Evolutionary conservation across 805 yeast species (phyloP).

Genomic region (Torulaspora indica): DNA sequence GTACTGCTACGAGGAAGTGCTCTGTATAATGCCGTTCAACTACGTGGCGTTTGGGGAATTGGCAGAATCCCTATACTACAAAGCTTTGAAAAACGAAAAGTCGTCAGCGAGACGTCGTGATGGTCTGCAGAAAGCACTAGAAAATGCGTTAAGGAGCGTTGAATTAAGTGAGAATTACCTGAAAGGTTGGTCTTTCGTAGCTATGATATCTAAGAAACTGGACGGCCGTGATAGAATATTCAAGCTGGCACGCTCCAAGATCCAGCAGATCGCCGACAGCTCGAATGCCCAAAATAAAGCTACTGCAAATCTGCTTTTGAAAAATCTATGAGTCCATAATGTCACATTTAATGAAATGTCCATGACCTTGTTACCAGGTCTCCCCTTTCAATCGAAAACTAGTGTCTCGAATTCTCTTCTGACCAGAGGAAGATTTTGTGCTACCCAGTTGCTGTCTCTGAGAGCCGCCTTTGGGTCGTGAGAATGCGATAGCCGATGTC

Average conservation of each 20-base stretch:
- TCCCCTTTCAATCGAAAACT: slow-evolving; percentile 12
- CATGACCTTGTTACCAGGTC: neutral
- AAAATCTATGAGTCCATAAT: slow-evolving; percentile 10
- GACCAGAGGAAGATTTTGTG: slow-evolving; percentile 51
- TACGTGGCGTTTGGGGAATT: slow-evolving; percentile 32
- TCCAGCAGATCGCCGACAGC: slow-evolving; percentile 36
- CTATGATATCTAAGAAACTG: slow-evolving; percentile 36
- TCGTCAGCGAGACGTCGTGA: slow-evolving; percentile 6
- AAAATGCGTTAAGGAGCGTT: slow-evolving; percentile 62
- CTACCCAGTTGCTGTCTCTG: slow-evolving; percentile 85
- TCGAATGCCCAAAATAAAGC: slow-evolving; percentile 36
- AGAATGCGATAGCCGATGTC: slow-evolving; percentile 43
- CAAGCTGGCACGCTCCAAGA: slow-evolving; percentile 37
- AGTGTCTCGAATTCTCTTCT: slow-evolving; percentile 36
- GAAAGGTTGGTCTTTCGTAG: slow-evolving; percentile 72
- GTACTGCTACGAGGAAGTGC: slow-evolving; percentile 63
- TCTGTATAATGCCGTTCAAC: slow-evolving; percentile 56
- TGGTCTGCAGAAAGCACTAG: slow-evolving; percentile 28
- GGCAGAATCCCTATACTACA: slow-evolving; percentile 26
- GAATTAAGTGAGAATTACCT: slow-evolving; percentile 68
- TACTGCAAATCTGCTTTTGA: slow-evolving; percentile 37
- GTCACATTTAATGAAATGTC: neutral
- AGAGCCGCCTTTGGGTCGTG: slow-evolving; percentile 66
- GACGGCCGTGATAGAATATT: slow-evolving; percentile 32
- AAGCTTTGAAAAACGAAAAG: slow-evolving; percentile 17